Evolutionary conservation across 2,329 filamentous ascomycete genomes (phyloP), one percentile per base, ranked within the genome.

Genomic region (Aspergillus udagawae): DNA sequence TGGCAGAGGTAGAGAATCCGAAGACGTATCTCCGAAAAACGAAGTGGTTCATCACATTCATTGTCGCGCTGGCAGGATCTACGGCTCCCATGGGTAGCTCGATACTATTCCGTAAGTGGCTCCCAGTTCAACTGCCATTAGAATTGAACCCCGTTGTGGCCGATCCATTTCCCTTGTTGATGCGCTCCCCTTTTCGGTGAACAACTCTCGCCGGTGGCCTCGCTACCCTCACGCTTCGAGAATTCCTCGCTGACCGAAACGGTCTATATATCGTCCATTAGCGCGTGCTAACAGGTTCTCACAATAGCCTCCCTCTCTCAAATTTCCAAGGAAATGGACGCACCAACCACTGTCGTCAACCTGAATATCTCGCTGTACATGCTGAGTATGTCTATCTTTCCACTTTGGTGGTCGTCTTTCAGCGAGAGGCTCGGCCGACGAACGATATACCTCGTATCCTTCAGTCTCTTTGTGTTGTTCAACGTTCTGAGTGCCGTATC

Each of bases 341-440:
- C 86, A 12, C 82, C 83, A 0, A 73, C 83, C 14, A 88, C 89
- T 1, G 76, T 90, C 17, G 85, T 87, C 55, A 95, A 94, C 71
- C 69, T 94, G 56, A 87, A 87, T 0, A 83, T 94, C 0, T 88
- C 90, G 0, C 74, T 93, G 56, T 94, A 92, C 71, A 91, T 94
- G 89, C 79, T 94, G 4, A 79, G 83, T 64, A 91, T 94, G 89
- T 84, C 86, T 55, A 90, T 94, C 48, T 93, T 92, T 63, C 91
- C 91, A 0, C 79, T 95, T 0, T 94, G 90, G 90, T 94, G 89
- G 89, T 91, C 88, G 1, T 87, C 87, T 1, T 92, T 94, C 67
- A 91, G 88, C 8, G 91, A 94, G 65, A 75, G 75, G 3, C 68
- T 81, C 1, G 91, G 91, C 12, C 84, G 91, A 44, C 84, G 91